Evolutionary conservation across 1,284 basidiomycete genomes (phyloP).

Genomic region (Megacollybia platyphylla): DNA sequence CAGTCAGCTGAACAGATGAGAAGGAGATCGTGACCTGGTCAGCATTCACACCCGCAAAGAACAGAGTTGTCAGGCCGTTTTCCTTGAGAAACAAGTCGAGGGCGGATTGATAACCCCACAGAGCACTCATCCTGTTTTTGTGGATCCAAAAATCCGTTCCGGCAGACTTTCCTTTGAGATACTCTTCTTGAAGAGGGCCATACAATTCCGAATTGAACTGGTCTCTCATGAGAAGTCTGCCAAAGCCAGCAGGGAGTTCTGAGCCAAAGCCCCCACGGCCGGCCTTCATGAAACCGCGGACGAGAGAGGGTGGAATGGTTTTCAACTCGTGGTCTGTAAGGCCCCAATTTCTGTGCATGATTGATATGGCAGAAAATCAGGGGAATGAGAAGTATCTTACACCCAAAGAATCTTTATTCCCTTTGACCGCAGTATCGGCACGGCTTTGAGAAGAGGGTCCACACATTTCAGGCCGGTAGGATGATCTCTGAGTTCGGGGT

Average conservation of each 20-base stretch:
- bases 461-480: constrained; percentile 46
- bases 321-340: constrained; percentile 46
- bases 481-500: constrained; percentile 45
- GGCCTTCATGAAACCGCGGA: constrained; percentile 34
- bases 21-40: constrained; percentile 28
- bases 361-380: constrained; percentile 1
- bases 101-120: constrained; percentile 50
- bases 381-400: constrained; percentile 17
- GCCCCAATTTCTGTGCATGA: constrained; percentile 47
- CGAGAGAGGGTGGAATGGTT: constrained; percentile 48
- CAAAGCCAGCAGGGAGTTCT: constrained; percentile 39
- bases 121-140: constrained; percentile 59
- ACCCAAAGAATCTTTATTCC: constrained; percentile 57
- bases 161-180: constrained; percentile 31
- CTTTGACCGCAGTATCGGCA: constrained; percentile 36
- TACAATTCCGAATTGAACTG: constrained; percentile 29
- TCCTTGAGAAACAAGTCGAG: constrained; percentile 51
- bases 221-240: constrained; percentile 44
- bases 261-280: constrained; percentile 44
- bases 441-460: constrained; percentile 34
- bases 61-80: constrained; percentile 46
- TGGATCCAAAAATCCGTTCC: constrained; percentile 63
- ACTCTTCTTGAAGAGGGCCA: constrained; percentile 39
- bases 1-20: not conserved
- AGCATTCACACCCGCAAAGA: constrained; percentile 56